Evolutionary conservation across 2,329 filamentous ascomycete genomes (phyloP), one percentile per base, ranked within the genome.

Genomic region (Leptographium flavum): DNA sequence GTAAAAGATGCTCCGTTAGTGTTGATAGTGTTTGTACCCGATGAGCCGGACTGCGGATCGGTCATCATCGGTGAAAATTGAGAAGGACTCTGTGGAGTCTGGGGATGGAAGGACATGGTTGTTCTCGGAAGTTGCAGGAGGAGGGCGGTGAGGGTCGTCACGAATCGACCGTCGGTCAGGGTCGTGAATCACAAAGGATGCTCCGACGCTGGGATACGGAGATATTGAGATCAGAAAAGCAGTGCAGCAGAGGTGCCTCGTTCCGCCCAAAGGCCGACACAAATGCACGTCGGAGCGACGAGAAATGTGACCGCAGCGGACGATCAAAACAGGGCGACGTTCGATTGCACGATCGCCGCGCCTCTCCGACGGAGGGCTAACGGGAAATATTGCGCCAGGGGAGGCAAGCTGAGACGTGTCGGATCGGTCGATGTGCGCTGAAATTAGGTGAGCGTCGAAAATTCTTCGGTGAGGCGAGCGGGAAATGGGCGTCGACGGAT

Each of bases 61-160:
- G 66, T 70, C 53, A 67, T 71, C 55, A 65, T 70, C 51, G 73
- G 71, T 53, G 73, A 77, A 57, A 70, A 67, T 59, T 77, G 73
- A 58, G 74, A 78, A 58, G 76, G 76, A 60, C 76, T 81, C 68
- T 80, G 76, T 59, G 77, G 77, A 55, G 76, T 81, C 57, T 75
- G 75, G 55, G 76, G 76, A 60, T 79, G 75, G 68, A 74, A 78
- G 64, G 74, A 76, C 75, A 80, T 80, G 61, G 62, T 72, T 65
- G 51, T 51, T 62, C 59, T 56, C 37, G 25, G 22, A 23, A 31
- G 31, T 22, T 9, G 19, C 7, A n/a, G 10, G 14, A 23, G 19
- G 15, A n/a, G 30, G 7, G 30, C 23, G 40, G 22, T 30, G n/a
- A 21, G 17, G 21, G 13, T 4, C 39, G 39, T 39, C 27, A 22